Percentiles rank a stretch among this genome's conserved stretches.
These are phyloP conservation scores for Nannochloropsis oceanica DNA, from an alignment of 108 stramenopile species.

Conservation along the genomic window DNA sequence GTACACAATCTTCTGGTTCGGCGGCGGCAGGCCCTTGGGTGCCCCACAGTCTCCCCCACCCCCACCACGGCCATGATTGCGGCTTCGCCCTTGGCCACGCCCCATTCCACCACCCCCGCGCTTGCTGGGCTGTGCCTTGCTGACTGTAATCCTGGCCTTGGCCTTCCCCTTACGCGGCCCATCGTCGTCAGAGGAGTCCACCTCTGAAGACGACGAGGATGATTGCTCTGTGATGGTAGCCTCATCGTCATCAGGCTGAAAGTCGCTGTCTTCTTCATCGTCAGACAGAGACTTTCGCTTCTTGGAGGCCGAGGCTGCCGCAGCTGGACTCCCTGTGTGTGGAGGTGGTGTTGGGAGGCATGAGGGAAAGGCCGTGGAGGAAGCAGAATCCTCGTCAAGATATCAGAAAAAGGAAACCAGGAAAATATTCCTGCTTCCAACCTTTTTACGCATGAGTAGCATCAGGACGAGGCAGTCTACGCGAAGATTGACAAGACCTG, in stretches of 20 bases:
- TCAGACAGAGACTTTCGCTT: background rate
- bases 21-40: background rate
- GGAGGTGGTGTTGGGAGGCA: too few species aligned
- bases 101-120: background rate
- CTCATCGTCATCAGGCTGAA: background rate
- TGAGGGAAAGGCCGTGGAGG: too few species aligned
- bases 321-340: too few species aligned
- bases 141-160: too few species aligned
- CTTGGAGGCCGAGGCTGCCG: background rate
- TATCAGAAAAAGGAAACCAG: too few species aligned
- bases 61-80: background rate
- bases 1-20: background rate
- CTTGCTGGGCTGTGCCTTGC: background rate
- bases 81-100: background rate
- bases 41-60: background rate
- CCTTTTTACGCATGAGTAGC: too few species aligned
- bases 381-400: too few species aligned
- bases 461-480: too few species aligned
- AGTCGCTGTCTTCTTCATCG: conserved; percentile 17
- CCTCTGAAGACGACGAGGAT: background rate
- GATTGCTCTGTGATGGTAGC: background rate
- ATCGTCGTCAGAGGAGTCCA: background rate
- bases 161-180: background rate
- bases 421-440: too few species aligned
- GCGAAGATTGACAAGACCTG: too few species aligned